Percentiles rank a stretch among this genome's conserved stretches.
phyloP scores from a whole-genome alignment of 345 rosid species.

The Pistacia vera region DNA sequence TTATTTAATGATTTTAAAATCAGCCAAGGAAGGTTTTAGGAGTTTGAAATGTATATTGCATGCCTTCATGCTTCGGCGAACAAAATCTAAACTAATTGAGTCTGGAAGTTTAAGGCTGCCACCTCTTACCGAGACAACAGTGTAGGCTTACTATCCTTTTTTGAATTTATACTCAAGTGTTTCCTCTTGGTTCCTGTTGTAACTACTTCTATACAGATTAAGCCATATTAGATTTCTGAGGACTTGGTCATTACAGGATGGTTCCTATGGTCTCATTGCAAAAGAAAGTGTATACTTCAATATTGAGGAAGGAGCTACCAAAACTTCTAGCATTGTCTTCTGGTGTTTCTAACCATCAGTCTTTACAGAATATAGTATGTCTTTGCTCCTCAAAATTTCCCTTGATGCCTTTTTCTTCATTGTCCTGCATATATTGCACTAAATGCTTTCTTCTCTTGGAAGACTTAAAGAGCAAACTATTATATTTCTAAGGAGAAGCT shows the following conservation, averaged over 20 bases:
- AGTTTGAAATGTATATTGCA: conserved; percentile 57
- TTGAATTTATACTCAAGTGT: not conserved
- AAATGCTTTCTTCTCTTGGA: conserved; percentile 1
- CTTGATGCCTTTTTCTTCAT: conserved; percentile 3
- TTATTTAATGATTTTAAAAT: conserved; percentile 39
- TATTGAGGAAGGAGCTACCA: conserved; percentile 88
- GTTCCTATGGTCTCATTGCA: conserved; percentile 75
- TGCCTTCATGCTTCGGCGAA: conserved; percentile 89
- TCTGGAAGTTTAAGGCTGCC: conserved; percentile 74
- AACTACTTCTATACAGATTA: not conserved
- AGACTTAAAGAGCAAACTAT: not conserved
- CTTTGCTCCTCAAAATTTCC: conserved; percentile 16
- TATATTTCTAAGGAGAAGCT: not conserved
- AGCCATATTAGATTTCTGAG: conserved; percentile 4
- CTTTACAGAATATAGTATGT: conserved; percentile 83
- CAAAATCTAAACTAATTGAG: conserved; percentile 72
- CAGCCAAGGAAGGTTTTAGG: conserved; percentile 44
- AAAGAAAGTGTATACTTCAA: conserved; percentile 73
- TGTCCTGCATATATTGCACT: not conserved
- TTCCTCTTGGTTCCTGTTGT: not conserved
- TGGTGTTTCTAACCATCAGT: conserved; percentile 59
- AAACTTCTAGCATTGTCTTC: conserved; percentile 74
- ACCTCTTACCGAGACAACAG: conserved; percentile 81
- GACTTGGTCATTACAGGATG: conserved; percentile 53
- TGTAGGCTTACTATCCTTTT: conserved; percentile 42